Evolutionary conservation across 2,329 filamentous ascomycete genomes (phyloP), one percentile per base, ranked within the genome.

Genomic region (Rhytidhysteron rufulum): DNA sequence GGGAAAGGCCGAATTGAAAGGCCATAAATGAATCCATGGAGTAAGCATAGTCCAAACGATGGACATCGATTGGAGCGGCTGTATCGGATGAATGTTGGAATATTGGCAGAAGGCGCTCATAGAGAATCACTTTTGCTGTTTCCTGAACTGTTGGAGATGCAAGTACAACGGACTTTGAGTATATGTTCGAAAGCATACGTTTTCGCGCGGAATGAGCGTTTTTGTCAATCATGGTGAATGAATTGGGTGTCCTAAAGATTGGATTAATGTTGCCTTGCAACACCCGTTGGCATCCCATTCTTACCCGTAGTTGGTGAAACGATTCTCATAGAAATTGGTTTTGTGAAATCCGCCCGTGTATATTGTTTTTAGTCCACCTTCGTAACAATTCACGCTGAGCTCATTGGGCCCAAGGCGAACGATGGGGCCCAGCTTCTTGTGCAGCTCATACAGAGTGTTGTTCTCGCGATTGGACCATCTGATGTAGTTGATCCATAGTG

Each of bases 281-380:
- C n/a, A n/a, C n/a, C n/a, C n/a, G n/a, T n/a, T n/a, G n/a, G n/a
- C n/a, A n/a, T n/a, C n/a, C n/a, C n/a, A n/a, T n/a, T n/a, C n/a
- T n/a, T 33, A 33, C 27, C 25, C 82, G 57, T 85, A 85, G 43
- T 85, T 85, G 20, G 76, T 71, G 65, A 88, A 88, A 5, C 83
- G 71, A 6, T 18, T 33, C 10, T 65, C 66, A 61, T 88, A 88
- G 83, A 83, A 88, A 10, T 72, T 32, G 4, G 37, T 40, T 55
- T 87, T 87, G 48, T 85, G 82, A 54, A 82, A 87, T 0, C 82
- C 82, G 5, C 82, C 83, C 5, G 75, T 72, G 57, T 87, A 88
- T 8, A 88, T 72, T 1, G 75, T 74, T 40, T 77, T 75, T 43
- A 88, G 70, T 2, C 78, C 77, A 11, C 71, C 73, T 27, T 82